A percentile compares a stretch with the other conserved stretches of the same genome.
These are phyloP conservation scores for Porodaedalea pini DNA, from an alignment of 1,284 basidiomycete species.

Conservation along the genomic window DNA sequence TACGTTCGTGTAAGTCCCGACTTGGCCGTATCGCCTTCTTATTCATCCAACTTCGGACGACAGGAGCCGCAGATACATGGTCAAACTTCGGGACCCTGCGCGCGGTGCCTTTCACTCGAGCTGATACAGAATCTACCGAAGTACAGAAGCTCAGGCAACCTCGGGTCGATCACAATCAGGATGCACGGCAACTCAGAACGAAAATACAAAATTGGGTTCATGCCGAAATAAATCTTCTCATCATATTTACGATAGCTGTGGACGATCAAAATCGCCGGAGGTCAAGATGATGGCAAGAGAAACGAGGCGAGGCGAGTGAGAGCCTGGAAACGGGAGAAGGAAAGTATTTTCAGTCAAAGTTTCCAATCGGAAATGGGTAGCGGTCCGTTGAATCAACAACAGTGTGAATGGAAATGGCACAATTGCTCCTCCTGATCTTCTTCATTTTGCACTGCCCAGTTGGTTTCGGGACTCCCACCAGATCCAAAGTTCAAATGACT, in stretches of 20 bases:
- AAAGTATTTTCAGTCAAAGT: neutral
- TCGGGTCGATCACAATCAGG: neutral
- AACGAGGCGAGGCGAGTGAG: neutral
- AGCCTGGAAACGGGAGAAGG: constrained; percentile 4
- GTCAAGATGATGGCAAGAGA: neutral
- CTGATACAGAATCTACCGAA: neutral
- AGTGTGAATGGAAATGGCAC: neutral
- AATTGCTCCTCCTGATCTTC: neutral
- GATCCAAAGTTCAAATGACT: neutral
- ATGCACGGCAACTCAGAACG: neutral
- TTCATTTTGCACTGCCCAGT: neutral
- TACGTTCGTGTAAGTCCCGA: neutral
- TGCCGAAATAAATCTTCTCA: neutral
- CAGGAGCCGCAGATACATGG: neutral
- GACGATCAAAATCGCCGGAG: neutral
- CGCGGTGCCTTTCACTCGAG: neutral
- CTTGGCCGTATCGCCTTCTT: neutral
- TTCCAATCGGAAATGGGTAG: neutral
- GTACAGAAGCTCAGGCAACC: neutral
- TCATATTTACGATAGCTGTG: constrained; percentile 1
- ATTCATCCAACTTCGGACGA: neutral
- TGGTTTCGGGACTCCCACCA: neutral
- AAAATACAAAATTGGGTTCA: neutral
- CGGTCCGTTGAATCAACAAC: neutral
- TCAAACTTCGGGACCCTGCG: neutral